phyloP scores from a whole-genome alignment of 2,329 filamentous ascomycete genomes.

The Colletotrichum sidae region DNA sequence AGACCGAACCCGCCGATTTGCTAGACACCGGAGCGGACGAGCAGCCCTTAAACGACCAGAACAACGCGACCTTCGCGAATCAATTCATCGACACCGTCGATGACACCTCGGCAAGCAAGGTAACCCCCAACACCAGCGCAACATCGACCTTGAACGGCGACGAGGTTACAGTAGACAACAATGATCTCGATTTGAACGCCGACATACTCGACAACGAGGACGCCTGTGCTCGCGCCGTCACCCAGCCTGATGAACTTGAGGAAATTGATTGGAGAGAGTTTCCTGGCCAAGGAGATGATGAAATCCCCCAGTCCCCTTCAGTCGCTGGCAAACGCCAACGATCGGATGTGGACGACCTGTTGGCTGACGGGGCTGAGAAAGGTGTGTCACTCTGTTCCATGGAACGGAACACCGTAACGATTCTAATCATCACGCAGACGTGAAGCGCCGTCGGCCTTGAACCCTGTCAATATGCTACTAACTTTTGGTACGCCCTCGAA shows the following conservation, averaged over 20 bases:
- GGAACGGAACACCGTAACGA: not conserved
- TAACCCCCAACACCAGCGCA: slow-evolving; percentile 42
- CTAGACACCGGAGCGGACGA: slow-evolving; percentile 7
- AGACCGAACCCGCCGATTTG: slow-evolving; percentile 25
- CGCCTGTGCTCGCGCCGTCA: not conserved
- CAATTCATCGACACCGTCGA: slow-evolving; percentile 14
- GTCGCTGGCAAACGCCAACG: slow-evolving; percentile 40
- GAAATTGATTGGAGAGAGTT: slow-evolving; percentile 45
- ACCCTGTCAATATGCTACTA: slow-evolving; percentile 22
- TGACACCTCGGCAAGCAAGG: slow-evolving; percentile 26
- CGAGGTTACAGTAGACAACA: slow-evolving; percentile 42
- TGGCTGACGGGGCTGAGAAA: slow-evolving; percentile 40
- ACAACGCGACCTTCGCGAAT: slow-evolving; percentile 1
- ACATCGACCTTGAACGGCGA: slow-evolving; percentile 49
- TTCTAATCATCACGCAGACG: slow-evolving; percentile 39
- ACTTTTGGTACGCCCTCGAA: slow-evolving; percentile 14
- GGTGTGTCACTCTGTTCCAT: slow-evolving; percentile 33
- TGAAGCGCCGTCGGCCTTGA: slow-evolving; percentile 43
- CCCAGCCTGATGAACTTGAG: slow-evolving; percentile 31
- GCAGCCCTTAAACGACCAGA: slow-evolving; percentile 20
- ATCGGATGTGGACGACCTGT: slow-evolving; percentile 40
- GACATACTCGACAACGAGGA: slow-evolving; percentile 27
- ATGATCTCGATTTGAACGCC: slow-evolving; percentile 47
- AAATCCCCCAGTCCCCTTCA: slow-evolving; percentile 25
- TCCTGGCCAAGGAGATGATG: slow-evolving; percentile 38